phyloP scores from a whole-genome alignment of 2,329 filamentous ascomycete species.

The Exserohilum rostratum region DNA sequence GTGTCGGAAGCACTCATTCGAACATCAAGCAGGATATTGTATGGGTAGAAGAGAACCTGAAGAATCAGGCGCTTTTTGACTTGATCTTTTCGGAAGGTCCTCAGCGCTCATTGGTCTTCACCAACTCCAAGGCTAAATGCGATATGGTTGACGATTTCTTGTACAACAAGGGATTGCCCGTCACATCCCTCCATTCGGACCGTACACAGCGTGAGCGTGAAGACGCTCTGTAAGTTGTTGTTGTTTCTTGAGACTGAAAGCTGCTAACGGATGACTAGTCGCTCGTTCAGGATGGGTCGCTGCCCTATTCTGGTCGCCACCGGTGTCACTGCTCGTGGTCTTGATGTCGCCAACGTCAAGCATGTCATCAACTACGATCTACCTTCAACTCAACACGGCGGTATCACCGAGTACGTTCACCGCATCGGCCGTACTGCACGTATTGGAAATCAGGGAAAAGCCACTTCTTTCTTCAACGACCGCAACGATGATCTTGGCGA shows the following conservation, averaged over 20 bases:
- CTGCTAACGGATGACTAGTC: constrained; percentile 49
- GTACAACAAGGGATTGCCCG: constrained; percentile 79
- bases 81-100: constrained; percentile 73
- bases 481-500: constrained; percentile 74
- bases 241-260: neutral
- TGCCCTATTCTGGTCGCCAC: constrained; percentile 85
- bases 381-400: constrained; percentile 75
- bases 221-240: constrained; percentile 72
- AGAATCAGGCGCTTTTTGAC: constrained; percentile 74
- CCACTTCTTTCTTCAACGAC: constrained; percentile 88
- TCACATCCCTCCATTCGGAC: constrained; percentile 85
- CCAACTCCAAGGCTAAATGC: constrained; percentile 77
- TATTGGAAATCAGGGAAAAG: constrained; percentile 84
- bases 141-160: constrained; percentile 89
- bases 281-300: constrained; percentile 77
- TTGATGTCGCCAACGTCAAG: constrained; percentile 84
- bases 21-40: constrained; percentile 83
- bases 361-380: constrained; percentile 96
- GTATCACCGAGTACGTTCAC: constrained; percentile 91
- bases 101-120: constrained; percentile 85
- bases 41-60: constrained; percentile 67
- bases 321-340: constrained; percentile 82
- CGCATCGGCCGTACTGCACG: constrained; percentile 95
- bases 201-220: constrained; percentile 91
- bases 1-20: constrained; percentile 78